Percentiles rank a stretch among this genome's conserved stretches.
These are phyloP conservation scores for Pneumocystis canis DNA, from an alignment of 1,139 yeast species.

Conservation along the genomic window DNA sequence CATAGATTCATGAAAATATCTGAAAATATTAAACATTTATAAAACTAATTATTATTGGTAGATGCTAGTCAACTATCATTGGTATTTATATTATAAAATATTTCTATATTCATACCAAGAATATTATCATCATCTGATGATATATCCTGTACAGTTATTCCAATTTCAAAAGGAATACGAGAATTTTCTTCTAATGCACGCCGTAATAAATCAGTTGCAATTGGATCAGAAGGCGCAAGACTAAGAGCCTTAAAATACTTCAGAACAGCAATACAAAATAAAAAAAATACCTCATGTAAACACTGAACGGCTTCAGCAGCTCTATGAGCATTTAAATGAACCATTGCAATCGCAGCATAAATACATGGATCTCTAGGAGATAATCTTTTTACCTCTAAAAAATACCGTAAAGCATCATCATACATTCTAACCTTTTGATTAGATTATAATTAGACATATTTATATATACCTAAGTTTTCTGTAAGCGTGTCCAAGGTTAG, in stretches of 20 bases:
- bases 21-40: background rate
- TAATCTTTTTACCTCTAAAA: conserved; percentile 57
- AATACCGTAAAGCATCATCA: conserved; percentile 56
- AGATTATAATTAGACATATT: background rate
- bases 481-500: conserved; percentile 78
- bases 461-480: conserved; percentile 36
- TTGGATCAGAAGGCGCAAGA: conserved; percentile 63
- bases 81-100: background rate
- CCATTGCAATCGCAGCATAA: conserved; percentile 71
- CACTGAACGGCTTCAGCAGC: conserved; percentile 54
- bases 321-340: conserved; percentile 57
- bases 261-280: background rate
- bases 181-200: conserved; percentile 62
- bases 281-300: conserved; percentile 42
- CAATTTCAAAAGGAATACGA: background rate
- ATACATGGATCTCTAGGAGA: conserved; percentile 62
- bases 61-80: background rate
- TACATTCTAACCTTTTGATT: conserved; percentile 28
- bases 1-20: background rate
- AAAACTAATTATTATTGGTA: background rate
- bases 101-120: background rate
- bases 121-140: background rate
- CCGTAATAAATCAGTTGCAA: conserved; percentile 64
- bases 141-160: background rate
- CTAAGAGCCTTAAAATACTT: conserved; percentile 37